Conservation (phyloP, 2,329 filamentous ascomycete species). For the Coniochaeta sp. region DNA sequence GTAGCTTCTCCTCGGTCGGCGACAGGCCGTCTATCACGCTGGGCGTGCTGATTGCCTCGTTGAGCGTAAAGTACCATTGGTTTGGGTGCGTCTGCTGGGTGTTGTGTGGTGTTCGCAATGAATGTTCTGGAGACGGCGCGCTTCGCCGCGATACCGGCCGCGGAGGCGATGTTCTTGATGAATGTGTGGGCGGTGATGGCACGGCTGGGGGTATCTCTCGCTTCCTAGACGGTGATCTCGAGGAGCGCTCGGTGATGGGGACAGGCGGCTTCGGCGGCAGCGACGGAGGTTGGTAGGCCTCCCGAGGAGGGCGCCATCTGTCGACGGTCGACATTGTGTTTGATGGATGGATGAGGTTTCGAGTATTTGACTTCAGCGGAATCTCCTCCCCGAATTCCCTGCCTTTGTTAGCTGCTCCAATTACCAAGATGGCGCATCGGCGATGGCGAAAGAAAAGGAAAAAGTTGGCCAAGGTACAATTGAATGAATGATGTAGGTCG, state of each 20-base stretch:
- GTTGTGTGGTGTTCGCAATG: conserved; percentile 28
- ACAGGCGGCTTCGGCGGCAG: conserved; percentile 26
- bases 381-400: background rate
- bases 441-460: background rate
- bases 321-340: conserved; percentile 50
- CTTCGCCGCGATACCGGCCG: conserved; percentile 34
- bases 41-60: conserved; percentile 75
- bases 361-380: background rate
- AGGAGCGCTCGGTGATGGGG: conserved; percentile 27
- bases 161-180: conserved; percentile 47
- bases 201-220: conserved; percentile 53
- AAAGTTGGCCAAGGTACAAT: background rate
- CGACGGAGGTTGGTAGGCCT: conserved; percentile 48
- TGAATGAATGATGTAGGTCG: background rate
- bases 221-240: conserved; percentile 41
- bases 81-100: conserved; percentile 28
- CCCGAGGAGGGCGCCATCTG: conserved; percentile 47
- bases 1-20: conserved; percentile 67
- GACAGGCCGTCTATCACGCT: conserved; percentile 77
- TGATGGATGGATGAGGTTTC: background rate
- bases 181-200: conserved; percentile 49
- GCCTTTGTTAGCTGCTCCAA: background rate
- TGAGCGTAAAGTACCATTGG: conserved; percentile 86
- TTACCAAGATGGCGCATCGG: background rate
- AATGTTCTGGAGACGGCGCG: conserved; percentile 33